Evolutionary conservation across 805 yeast species (phyloP).

Genomic region (Hanseniaspora nectarophila): DNA sequence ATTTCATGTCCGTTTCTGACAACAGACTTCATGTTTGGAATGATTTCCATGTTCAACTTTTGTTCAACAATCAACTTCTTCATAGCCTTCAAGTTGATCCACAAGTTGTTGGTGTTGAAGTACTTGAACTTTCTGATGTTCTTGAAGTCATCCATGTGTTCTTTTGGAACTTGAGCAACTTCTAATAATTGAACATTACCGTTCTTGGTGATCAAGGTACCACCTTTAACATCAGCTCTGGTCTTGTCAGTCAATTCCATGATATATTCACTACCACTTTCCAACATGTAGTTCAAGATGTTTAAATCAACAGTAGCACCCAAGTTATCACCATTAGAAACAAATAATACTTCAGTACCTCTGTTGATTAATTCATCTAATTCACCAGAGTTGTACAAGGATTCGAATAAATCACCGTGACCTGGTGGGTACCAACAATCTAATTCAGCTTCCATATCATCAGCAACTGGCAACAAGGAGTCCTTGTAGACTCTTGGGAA

Average conservation of each 20-base stretch:
- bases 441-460: constrained; percentile 53
- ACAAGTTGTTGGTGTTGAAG: constrained; percentile 94
- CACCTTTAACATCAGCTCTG: constrained; percentile 98
- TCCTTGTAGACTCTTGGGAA: constrained; percentile 93
- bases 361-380: constrained; percentile 77
- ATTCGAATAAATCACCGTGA: constrained; percentile 94
- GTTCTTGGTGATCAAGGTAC: constrained; percentile 90
- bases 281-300: constrained; percentile 85
- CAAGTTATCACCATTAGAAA: constrained; percentile 94
- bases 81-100: constrained; percentile 92
- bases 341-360: constrained; percentile 90
- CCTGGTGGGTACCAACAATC: constrained; percentile 99
- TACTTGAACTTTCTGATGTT: constrained; percentile 95
- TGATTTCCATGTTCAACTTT: constrained; percentile 79
- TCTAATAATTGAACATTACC: constrained; percentile 90
- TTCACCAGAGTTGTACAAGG: constrained; percentile 80
- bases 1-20: constrained; percentile 63
- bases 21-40: constrained; percentile 84
- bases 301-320: constrained; percentile 95
- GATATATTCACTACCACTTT: constrained; percentile 81
- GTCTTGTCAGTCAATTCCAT: constrained; percentile 99
- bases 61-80: constrained; percentile 80
- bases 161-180: constrained; percentile 97
- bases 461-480: constrained; percentile 90
- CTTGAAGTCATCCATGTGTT: constrained; percentile 95